Conservation (phyloP, 2,329 filamentous ascomycete species). For the Fusarium dlaminii region DNA sequence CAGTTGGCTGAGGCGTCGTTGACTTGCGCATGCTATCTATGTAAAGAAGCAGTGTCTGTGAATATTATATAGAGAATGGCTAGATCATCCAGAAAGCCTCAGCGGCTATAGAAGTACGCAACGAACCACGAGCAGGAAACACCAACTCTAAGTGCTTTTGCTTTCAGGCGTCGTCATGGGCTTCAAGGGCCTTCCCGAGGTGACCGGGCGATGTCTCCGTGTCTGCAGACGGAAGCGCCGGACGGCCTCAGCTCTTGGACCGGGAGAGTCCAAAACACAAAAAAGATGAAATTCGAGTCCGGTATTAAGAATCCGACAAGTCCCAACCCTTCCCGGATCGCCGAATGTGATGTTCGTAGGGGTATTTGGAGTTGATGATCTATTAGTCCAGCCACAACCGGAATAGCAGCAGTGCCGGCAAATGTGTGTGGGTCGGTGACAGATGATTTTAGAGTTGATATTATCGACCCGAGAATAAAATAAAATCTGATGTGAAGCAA, state of each 20-base stretch:
- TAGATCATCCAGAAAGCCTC: neutral
- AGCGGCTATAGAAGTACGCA: neutral
- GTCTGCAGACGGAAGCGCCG: slow-evolving; percentile 38
- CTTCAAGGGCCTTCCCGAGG: slow-evolving; percentile 23
- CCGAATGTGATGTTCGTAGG: slow-evolving; percentile 7
- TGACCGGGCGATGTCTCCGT: slow-evolving; percentile 35
- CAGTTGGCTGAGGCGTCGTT: slow-evolving; percentile 39
- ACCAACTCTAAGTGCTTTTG: slow-evolving; percentile 15
- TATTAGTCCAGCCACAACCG: slow-evolving; percentile 40
- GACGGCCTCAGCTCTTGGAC: slow-evolving; percentile 35
- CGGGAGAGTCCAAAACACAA: slow-evolving; percentile 25
- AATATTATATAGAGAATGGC: slow-evolving; percentile 1
- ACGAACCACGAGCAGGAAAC: neutral
- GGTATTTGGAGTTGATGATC: slow-evolving; percentile 22
- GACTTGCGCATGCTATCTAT: slow-evolving; percentile 18
- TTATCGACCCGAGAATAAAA: neutral
- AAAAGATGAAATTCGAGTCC: slow-evolving; percentile 2
- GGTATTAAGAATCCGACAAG: slow-evolving; percentile 3
- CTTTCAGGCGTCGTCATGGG: slow-evolving; percentile 25
- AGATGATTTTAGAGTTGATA: slow-evolving; percentile 6
- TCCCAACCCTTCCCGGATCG: slow-evolving; percentile 4
- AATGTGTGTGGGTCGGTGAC: slow-evolving; percentile 38
- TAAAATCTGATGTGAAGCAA: slow-evolving; percentile 4
- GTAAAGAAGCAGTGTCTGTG: neutral
- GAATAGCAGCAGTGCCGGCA: slow-evolving; percentile 29